Percentiles rank a stretch among this genome's conserved stretches.
phyloP scores from a whole-genome alignment of 2,329 filamentous ascomycete genomes.

The Lasiodiplodia sp. region DNA sequence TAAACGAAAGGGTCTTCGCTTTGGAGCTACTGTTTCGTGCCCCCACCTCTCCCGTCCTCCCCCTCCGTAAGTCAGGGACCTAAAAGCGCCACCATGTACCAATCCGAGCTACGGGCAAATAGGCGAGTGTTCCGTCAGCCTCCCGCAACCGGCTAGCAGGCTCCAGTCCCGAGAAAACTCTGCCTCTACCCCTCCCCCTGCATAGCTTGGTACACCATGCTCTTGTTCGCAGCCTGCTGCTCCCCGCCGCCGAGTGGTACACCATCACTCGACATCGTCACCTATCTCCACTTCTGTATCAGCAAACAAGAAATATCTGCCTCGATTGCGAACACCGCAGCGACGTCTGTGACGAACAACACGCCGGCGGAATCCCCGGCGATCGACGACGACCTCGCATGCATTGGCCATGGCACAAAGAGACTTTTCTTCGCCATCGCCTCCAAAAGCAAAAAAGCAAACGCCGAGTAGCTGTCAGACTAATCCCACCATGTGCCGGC shows the following conservation, averaged over 20 bases:
- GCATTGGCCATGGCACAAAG: background rate
- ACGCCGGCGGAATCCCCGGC: background rate
- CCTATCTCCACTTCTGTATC: background rate
- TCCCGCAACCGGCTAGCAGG: background rate
- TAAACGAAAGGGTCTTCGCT: background rate
- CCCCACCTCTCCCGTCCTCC: background rate
- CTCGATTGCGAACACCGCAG: no score
- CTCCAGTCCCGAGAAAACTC: background rate
- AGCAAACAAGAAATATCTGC: no score
- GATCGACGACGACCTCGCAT: background rate
- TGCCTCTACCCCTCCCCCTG: background rate
- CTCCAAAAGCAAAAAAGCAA: background rate
- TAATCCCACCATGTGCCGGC: background rate
- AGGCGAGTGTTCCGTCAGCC: conserved; percentile 10
- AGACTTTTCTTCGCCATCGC: background rate
- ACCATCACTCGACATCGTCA: background rate
- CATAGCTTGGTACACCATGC: background rate
- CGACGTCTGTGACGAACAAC: no score
- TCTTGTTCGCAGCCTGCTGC: background rate
- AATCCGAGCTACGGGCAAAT: background rate
- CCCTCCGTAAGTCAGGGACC: background rate
- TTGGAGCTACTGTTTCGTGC: background rate
- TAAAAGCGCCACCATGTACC: background rate
- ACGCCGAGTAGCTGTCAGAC: background rate
- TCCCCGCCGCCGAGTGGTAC: background rate